phyloP scores from a whole-genome alignment of 352 stramenopile species.

The Globisporangium camurandrum region DNA sequence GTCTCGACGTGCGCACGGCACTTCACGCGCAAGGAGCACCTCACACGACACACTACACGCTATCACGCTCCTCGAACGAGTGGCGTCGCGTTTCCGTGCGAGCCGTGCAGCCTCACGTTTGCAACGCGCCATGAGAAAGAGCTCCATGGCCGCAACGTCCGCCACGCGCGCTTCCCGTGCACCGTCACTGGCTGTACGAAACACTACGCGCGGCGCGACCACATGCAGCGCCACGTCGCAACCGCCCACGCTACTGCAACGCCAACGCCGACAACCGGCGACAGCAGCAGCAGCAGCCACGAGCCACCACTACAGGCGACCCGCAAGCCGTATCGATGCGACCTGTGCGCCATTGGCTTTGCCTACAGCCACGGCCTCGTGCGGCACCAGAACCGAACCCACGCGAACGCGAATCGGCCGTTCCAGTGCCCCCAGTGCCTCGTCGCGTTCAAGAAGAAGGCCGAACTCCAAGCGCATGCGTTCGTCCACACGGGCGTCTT shows the following conservation, averaged over 20 bases:
- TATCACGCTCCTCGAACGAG: not conserved
- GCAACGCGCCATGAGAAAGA: constrained; percentile 23
- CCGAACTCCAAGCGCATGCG: constrained; percentile 57
- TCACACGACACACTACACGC: constrained; percentile 6
- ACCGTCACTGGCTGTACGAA: constrained; percentile 30
- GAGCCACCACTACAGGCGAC: constrained; percentile 2
- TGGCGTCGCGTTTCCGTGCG: constrained; percentile 4
- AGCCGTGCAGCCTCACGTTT: constrained; percentile 10
- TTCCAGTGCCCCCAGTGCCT: constrained; percentile 60
- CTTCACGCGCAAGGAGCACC: constrained; percentile 10
- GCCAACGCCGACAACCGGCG: not conserved
- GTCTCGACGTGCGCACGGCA: constrained; percentile 9
- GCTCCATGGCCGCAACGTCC: constrained; percentile 10
- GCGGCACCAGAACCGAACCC: constrained; percentile 39
- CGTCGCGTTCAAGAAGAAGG: constrained; percentile 78
- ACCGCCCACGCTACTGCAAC: constrained; percentile 25
- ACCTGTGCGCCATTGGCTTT: constrained; percentile 48
- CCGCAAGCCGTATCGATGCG: constrained; percentile 47
- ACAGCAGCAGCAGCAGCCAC: too few species aligned
- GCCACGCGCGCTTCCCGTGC: constrained; percentile 32
- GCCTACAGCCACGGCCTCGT: constrained; percentile 63
- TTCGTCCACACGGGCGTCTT: constrained; percentile 72
- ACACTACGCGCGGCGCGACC: constrained; percentile 57
- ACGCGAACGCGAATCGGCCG: constrained; percentile 42
- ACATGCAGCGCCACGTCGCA: constrained; percentile 44